phyloP scores from a whole-genome alignment of 164 flowering plant species.

The Euptelea pleiosperma region DNA sequence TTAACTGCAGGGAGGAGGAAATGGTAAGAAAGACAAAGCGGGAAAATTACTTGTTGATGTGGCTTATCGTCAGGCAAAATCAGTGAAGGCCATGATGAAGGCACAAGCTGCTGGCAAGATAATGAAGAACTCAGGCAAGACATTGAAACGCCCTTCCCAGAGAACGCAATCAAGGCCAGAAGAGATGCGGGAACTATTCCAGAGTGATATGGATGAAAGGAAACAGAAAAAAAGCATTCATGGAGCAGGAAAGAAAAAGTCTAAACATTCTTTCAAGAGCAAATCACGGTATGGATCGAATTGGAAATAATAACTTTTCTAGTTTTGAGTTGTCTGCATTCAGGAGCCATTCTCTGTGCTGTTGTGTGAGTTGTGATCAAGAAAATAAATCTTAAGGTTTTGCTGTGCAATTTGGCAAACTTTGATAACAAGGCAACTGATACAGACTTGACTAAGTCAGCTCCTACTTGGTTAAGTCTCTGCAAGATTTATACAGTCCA shows the following conservation, averaged over 20 bases:
- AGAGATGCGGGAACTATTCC: constrained; percentile 77
- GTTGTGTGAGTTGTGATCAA: background rate
- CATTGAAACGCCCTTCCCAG: constrained; percentile 35
- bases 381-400: background rate
- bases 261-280: constrained; percentile 80
- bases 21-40: constrained; percentile 41
- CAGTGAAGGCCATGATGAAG: constrained; percentile 65
- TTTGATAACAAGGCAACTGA: too few relatives aligned
- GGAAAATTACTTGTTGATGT: constrained; percentile 75
- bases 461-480: too few relatives aligned
- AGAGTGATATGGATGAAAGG: constrained; percentile 73
- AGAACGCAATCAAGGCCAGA: constrained; percentile 54
- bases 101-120: constrained; percentile 66
- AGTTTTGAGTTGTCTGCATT: background rate
- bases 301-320: background rate
- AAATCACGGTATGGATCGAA: constrained; percentile 68
- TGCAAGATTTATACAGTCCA: too few relatives aligned
- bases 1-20: constrained; percentile 39
- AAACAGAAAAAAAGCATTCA: constrained; percentile 39
- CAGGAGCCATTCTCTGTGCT: background rate
- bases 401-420: background rate
- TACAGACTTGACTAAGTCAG: too few relatives aligned
- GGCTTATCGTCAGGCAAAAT: constrained; percentile 76
- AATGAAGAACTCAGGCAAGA: constrained; percentile 32
- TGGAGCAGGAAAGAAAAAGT: constrained; percentile 44